phyloP scores from a whole-genome alignment of 495 filamentous ascomycete species.

The Hypoxylon fuscum region DNA sequence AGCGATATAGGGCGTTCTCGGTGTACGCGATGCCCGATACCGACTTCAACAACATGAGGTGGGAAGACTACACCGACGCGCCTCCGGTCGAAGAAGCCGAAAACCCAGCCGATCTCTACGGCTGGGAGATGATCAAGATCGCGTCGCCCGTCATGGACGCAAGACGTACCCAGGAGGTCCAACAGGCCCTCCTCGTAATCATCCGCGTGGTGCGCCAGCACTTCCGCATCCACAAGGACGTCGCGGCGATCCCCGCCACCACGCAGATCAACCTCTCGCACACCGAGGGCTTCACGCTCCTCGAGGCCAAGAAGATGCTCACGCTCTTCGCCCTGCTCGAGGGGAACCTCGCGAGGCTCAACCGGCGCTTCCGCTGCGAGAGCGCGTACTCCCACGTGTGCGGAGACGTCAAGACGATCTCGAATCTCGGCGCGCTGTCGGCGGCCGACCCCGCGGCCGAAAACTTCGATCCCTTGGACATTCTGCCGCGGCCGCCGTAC shows the following conservation, averaged over 20 bases:
- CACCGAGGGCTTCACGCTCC: slow-evolving; percentile 2
- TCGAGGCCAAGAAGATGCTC: slow-evolving; percentile 25
- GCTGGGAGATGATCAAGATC: slow-evolving; percentile 16
- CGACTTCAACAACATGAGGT: neutral
- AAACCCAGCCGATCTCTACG: slow-evolving; percentile 1
- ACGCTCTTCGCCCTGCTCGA: neutral
- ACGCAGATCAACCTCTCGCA: slow-evolving; percentile 17
- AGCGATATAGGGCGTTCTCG: slow-evolving; percentile 27
- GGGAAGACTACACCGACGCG: neutral
- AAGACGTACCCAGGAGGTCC: neutral
- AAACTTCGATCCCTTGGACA: no score
- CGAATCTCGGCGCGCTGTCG: slow-evolving; percentile 1
- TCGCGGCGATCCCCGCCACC: slow-evolving; percentile 4
- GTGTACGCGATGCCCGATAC: slow-evolving; percentile 8
- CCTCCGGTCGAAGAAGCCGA: neutral
- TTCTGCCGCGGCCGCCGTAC: no score
- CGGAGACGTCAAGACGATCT: slow-evolving; percentile 3
- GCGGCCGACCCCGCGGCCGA: no score
- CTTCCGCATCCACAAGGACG: slow-evolving; percentile 26
- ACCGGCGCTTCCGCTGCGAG: neutral
- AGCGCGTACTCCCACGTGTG: neutral
- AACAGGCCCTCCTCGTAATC: neutral
- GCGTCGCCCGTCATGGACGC: slow-evolving; percentile 16
- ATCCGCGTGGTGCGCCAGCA: slow-evolving; percentile 9
- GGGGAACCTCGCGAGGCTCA: neutral